Base-by-base conservation (phyloP, 306 rosid species). In the Quercus mongolica region DNA sequence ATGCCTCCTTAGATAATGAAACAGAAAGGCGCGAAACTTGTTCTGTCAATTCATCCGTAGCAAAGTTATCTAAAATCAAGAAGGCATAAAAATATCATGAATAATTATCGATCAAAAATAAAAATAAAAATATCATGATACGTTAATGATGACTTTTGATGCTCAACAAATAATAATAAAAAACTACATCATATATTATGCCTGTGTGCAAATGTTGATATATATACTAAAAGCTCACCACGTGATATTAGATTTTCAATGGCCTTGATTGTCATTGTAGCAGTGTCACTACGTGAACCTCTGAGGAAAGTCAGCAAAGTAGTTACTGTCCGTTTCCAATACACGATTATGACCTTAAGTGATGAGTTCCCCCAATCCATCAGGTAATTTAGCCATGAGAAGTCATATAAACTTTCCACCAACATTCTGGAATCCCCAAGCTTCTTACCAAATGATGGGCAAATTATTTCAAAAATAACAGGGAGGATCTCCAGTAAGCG, bases 321-420 rank as follows among this genome's bases (percentile, higher is more conserved):
- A 75, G 86, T 74, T 68, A 91, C 79, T 75, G 97, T 78, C 73
- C 90, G 83, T 86, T 87, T 89, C 99, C 99, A 95, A 78, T 95
- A 95, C 82, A 94, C 89, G 49, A 88, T 81, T 73, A 92, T 88
- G 79, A 91, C 97, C 85, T 89, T 89, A 74, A 95, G 97, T 63
- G 91, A 84, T 81, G 99, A 95, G 87, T 86, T 95, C n/a, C 99
- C 90, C 98, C 99, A 95, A 78, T 90, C 91, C 87, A 90, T 84
- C 63, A 92, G 86, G 89, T 91, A 91, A 79, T 85, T 86, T 85
- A 95, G 89, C 99, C 97, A 92, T 33, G 80, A 73, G 77, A 95
- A 85, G 78, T 90, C 89, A 77, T 73, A 59, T 59, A 81, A 80
- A 80, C 75, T 83, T 77, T 78, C 76, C 56, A 78, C 71, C 35